These are phyloP conservation scores for Fraxinus ornus DNA, from an alignment of 305 asterid species.

Conservation along the genomic window DNA sequence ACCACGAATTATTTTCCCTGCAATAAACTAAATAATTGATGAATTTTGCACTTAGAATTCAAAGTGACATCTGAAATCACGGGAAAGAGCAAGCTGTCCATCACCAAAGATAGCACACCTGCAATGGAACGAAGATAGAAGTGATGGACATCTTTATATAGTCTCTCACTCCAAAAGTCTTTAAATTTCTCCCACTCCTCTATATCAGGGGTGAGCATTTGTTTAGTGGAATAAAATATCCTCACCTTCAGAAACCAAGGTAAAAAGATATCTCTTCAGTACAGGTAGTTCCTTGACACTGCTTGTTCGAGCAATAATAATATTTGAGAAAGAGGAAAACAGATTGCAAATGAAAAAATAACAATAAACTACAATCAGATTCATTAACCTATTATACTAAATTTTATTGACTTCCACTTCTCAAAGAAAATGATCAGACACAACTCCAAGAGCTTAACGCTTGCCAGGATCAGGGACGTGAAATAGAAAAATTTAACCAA, in stretches of 20 bases:
- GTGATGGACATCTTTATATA: conserved; percentile 82
- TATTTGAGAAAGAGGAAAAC: conserved; percentile 41
- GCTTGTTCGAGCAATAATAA: conserved; percentile 61
- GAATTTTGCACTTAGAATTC: conserved; percentile 66
- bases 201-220: conserved; percentile 39
- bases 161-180: conserved; percentile 41
- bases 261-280: conserved; percentile 50
- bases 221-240: conserved; percentile 42
- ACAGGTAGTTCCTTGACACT: conserved; percentile 58
- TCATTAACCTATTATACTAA: conserved; percentile 15
- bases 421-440: conserved; percentile 8
- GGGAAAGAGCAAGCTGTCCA: conserved; percentile 78
- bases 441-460: neutral
- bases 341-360: conserved; percentile 27
- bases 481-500: neutral
- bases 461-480: neutral
- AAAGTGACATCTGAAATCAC: conserved; percentile 78
- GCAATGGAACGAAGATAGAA: conserved; percentile 86
- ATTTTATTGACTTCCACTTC: conserved; percentile 7
- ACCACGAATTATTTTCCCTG: conserved; percentile 11
- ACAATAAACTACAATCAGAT: conserved; percentile 21
- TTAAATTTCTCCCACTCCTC: conserved; percentile 50
- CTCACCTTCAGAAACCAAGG: conserved; percentile 73
- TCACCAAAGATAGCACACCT: conserved; percentile 85
- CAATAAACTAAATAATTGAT: conserved; percentile 29